phyloP scores from a whole-genome alignment of 805 yeast species.

The Wickerhamomyces pijperi region DNA sequence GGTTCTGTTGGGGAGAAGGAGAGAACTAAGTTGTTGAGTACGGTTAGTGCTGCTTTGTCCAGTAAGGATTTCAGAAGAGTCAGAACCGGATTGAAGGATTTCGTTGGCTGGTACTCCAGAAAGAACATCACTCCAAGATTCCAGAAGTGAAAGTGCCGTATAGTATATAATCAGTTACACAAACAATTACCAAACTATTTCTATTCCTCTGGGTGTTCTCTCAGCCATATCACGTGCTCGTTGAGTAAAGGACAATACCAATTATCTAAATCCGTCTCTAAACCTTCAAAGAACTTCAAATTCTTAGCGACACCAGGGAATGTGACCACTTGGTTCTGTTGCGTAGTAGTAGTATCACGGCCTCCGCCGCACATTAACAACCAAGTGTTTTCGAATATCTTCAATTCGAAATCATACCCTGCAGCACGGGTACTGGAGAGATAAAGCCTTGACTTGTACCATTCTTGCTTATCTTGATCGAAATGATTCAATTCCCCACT shows the following conservation, averaged over 20 bases:
- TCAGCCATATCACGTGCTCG: no score
- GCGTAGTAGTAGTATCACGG: no score
- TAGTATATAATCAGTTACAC: no score
- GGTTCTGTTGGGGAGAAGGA: slow-evolving; percentile 59
- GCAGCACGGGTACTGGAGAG: no score
- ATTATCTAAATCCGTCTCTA: no score
- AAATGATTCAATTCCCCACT: slow-evolving; percentile 12
- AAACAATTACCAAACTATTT: no score
- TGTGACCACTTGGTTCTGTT: no score
- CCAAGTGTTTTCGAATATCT: slow-evolving; percentile 27
- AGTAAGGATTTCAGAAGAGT: slow-evolving; percentile 66
- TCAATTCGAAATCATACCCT: slow-evolving; percentile 29
- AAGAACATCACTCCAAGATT: slow-evolving; percentile 50
- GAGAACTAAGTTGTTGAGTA: slow-evolving; percentile 45
- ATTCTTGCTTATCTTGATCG: slow-evolving; percentile 22
- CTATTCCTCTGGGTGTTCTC: no score
- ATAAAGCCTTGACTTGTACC: slow-evolving; percentile 13
- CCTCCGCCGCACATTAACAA: slow-evolving; percentile 31
- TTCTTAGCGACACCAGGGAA: no score
- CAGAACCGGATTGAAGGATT: slow-evolving; percentile 62
- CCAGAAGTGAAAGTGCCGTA: slow-evolving; percentile 7
- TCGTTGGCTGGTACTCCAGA: slow-evolving; percentile 73
- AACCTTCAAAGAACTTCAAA: no score
- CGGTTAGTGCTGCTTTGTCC: slow-evolving; percentile 47
- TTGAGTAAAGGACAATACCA: no score